These are phyloP conservation scores for Styphnolobium japonicum DNA, from an alignment of 306 rosid species.

Conservation along the genomic window DNA sequence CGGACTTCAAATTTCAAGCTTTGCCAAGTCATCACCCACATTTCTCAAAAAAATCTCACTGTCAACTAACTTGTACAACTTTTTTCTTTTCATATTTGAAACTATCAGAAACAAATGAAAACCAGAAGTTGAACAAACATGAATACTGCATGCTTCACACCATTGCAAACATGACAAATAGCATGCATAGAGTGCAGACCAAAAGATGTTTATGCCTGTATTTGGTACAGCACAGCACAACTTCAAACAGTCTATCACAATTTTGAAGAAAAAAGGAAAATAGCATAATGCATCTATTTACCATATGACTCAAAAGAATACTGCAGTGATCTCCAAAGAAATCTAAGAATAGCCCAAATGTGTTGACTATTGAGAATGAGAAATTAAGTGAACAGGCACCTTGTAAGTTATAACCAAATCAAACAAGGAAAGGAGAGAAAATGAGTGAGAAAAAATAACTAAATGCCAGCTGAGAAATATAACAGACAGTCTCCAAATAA, in stretches of 20 bases:
- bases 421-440: background rate
- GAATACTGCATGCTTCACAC: background rate
- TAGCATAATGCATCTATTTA: background rate
- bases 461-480: no score
- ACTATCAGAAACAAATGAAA: background rate
- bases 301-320: background rate
- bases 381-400: background rate
- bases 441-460: no score
- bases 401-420: background rate
- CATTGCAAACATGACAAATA: background rate
- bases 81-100: background rate
- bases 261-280: no score
- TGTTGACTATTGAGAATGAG: background rate
- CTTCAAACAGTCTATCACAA: background rate
- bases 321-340: background rate
- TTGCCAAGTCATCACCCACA: slow-evolving; percentile 1
- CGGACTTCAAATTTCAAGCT: background rate
- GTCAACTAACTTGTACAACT: background rate
- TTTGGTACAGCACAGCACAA: background rate
- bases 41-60: background rate
- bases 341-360: background rate
- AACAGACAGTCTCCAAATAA: no score
- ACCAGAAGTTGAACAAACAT: background rate
- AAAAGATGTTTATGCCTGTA: background rate
- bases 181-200: background rate